Evolutionary conservation across 2,329 filamentous ascomycete genomes (phyloP).

Genomic region (Blastomyces emzantsi): DNA sequence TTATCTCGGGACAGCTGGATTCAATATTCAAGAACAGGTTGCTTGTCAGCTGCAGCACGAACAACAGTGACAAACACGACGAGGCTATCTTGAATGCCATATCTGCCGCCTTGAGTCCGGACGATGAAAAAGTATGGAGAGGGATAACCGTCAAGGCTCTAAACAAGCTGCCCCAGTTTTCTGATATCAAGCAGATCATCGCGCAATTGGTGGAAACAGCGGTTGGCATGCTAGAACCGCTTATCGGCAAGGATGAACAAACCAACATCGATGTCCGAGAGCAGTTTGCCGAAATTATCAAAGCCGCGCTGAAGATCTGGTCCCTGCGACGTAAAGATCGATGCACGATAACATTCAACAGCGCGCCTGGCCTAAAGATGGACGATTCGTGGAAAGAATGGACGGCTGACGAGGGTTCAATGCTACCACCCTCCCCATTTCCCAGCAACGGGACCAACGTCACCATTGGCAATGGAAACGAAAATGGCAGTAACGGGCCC

Average conservation of each 20-base stretch:
- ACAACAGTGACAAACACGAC: background rate
- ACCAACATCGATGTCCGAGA: background rate
- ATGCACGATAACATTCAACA: slow-evolving; percentile 6
- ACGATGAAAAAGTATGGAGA: slow-evolving; percentile 9
- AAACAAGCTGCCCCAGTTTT: slow-evolving; percentile 2
- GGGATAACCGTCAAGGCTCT: slow-evolving; percentile 9
- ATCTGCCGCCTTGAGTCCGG: slow-evolving; percentile 1
- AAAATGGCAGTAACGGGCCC: background rate
- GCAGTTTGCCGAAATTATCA: slow-evolving; percentile 3
- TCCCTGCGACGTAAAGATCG: slow-evolving; percentile 1
- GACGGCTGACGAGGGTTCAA: background rate
- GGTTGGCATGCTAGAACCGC: slow-evolving; percentile 1
- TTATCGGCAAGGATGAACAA: background rate
- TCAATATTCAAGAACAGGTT: background rate
- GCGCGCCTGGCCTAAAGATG: background rate
- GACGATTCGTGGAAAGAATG: slow-evolving; percentile 5
- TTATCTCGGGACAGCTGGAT: background rate
- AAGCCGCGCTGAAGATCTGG: slow-evolving; percentile 8
- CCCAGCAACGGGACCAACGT: background rate
- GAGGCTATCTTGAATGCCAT: slow-evolving; percentile 1
- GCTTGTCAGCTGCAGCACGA: background rate
- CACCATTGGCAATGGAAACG: background rate
- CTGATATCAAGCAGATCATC: background rate
- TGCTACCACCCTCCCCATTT: background rate
- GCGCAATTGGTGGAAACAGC: background rate